These are phyloP conservation scores for Populus hybrid DNA, from an alignment of 441 rosid genomes.

Conservation along the genomic window DNA sequence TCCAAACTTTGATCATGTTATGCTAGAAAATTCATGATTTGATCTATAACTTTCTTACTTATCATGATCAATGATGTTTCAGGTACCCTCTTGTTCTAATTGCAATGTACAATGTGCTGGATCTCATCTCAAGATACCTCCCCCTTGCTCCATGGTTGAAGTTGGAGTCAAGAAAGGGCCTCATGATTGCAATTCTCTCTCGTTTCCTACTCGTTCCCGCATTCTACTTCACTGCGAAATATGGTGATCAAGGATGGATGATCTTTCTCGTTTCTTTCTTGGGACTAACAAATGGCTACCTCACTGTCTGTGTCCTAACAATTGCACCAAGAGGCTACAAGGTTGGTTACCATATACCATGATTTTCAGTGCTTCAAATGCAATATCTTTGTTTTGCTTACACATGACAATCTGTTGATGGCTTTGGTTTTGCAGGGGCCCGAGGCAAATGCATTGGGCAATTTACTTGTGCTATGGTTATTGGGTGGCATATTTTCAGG, in stretches of 20 bases:
- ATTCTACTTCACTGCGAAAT: constrained; percentile 85
- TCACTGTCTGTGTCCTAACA: constrained; percentile 76
- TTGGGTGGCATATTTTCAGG: constrained; percentile 67
- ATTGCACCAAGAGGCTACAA: constrained; percentile 82
- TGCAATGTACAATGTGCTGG: constrained; percentile 63
- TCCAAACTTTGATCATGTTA: background rate
- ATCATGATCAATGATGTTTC: background rate
- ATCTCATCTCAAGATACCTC: constrained; percentile 59
- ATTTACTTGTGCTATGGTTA: constrained; percentile 60
- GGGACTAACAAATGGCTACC: constrained; percentile 80
- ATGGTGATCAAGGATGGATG: constrained; percentile 92
- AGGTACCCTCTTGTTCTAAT: constrained; percentile 73
- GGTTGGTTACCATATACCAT: constrained; percentile 31
- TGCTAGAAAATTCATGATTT: background rate
- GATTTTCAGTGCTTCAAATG: background rate
- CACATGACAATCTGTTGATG: background rate
- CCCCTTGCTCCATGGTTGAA: constrained; percentile 55
- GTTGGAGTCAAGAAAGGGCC: constrained; percentile 61
- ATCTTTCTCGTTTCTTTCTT: constrained; percentile 61
- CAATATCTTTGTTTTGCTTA: background rate
- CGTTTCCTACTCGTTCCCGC: constrained; percentile 68
- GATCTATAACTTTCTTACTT: background rate
- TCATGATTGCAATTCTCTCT: constrained; percentile 39
- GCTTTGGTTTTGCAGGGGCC: constrained; percentile 57
- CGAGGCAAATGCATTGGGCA: constrained; percentile 89